Evolutionary conservation across 1,284 basidiomycete species (phyloP).

Genomic region (Cutaneotrichosporon dermatis): DNA sequence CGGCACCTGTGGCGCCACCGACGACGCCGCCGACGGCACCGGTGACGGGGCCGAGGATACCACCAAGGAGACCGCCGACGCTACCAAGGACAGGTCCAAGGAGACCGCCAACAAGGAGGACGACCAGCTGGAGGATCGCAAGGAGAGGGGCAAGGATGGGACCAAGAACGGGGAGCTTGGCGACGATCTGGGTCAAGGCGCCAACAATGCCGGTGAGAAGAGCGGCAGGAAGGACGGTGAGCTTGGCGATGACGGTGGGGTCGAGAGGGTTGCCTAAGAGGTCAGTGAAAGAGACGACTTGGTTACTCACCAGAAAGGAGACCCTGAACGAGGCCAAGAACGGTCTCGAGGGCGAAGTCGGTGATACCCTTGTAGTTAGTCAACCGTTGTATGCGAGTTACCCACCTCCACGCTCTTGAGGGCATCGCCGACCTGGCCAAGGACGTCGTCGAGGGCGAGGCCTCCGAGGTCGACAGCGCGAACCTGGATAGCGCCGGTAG

Average conservation of each 20-base stretch:
- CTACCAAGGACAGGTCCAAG: neutral
- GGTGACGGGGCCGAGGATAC: neutral
- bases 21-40: neutral
- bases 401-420: neutral
- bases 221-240: neutral
- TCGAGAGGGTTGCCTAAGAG: neutral
- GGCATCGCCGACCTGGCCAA: neutral
- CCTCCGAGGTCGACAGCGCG: neutral
- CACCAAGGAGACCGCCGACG: neutral
- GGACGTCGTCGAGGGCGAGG: neutral
- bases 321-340: neutral
- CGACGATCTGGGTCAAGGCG: neutral
- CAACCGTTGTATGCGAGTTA: no score
- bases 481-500: neutral
- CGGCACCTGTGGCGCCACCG: neutral
- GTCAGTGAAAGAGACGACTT: no score
- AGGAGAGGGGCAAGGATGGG: slow-evolving; percentile 1
- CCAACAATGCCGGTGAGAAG: neutral
- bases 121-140: neutral
- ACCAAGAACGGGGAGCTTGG: neutral
- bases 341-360: no score
- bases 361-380: neutral
- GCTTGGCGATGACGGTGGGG: neutral
- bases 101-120: neutral
- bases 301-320: no score